Evolutionary conservation across 371 early-diverging fungal genomes (phyloP), one percentile per base, ranked within the genome.

Genomic region (Synchytrium microbalum): DNA sequence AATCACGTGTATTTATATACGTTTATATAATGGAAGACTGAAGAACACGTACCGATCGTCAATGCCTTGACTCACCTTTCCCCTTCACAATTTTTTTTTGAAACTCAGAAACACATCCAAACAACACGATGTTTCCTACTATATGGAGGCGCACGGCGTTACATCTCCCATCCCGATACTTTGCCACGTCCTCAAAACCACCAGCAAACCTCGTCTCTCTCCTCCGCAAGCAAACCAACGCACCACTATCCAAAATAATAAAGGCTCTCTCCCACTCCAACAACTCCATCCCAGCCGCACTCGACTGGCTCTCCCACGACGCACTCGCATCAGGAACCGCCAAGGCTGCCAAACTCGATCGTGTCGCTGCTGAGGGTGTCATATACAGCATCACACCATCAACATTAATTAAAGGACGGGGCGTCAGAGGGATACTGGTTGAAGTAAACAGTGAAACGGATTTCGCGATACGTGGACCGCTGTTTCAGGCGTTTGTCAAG

Each of bases 401-500:
- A 38, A 61, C 62, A 13, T 2, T 2, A 2, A 32, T 14, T 28
- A 3, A 32, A 46, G 46, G 31, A n/a, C 19, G 51, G 26, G 46
- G 30, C 10, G 32, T 5, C n/a, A 26, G 55, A 25, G 29, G 31
- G 74, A 64, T 13, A 27, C 58, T 71, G 33, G 66, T 75, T 2
- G 80, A 91, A 85, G 69, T 92, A 60, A 88, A 90, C 75, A 92
- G 92, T 66, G 96, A 96, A 74, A 93, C 96, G 0, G 96, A 96
- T 72, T 96, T 96, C 79, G 96, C 94, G 5, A 87, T 92, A 10
- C 83, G 91, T 64, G 87, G 87, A 67, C 80, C 80, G 38, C 77
- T 87, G n/a, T 95, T 95, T 75, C 83, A 84, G 58, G 77, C 84
- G 31, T 82, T 92, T 54, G 92, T 89, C 28, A 71, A 80, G 16